A percentile compares a stretch with the other conserved stretches of the same genome.
These are phyloP conservation scores for Penicillium glabrum DNA, from an alignment of 2,329 filamentous ascomycete species.

Conservation along the genomic window DNA sequence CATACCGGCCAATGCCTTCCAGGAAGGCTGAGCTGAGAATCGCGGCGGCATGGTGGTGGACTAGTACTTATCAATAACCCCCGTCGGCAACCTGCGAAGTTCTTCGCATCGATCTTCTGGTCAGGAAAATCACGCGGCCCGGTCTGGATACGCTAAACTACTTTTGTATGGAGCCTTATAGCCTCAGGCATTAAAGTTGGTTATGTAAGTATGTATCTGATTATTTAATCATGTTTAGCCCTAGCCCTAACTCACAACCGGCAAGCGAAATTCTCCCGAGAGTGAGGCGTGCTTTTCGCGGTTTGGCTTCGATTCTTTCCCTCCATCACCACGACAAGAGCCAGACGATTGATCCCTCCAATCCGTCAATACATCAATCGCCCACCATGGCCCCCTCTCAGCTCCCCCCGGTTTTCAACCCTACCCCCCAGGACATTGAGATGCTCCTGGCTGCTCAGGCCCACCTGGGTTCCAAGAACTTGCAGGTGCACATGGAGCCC, in stretches of 20 bases:
- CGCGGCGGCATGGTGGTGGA: slow-evolving; percentile 63
- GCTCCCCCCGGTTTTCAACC: slow-evolving; percentile 93
- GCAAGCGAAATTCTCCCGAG: slow-evolving; percentile 40
- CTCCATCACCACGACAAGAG: slow-evolving; percentile 43
- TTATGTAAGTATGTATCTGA: neutral
- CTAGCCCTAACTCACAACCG: slow-evolving; percentile 42
- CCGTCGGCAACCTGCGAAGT: slow-evolving; percentile 13
- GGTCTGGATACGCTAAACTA: slow-evolving; percentile 25
- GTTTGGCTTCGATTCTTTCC: slow-evolving; percentile 31
- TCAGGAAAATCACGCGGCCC: slow-evolving; percentile 34
- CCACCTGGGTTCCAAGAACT: slow-evolving; percentile 98
- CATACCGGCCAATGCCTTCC: slow-evolving; percentile 63
- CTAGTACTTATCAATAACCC: slow-evolving; percentile 8
- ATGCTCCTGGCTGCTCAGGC: slow-evolving; percentile 96
- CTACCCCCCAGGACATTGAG: slow-evolving; percentile 98
- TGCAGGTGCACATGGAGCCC: slow-evolving; percentile 99
- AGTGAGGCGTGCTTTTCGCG: slow-evolving; percentile 29
- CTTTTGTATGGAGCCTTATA: neutral
- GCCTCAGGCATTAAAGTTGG: neutral
- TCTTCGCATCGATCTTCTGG: slow-evolving; percentile 22
- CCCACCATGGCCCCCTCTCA: slow-evolving; percentile 92
- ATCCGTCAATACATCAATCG: slow-evolving; percentile 48
- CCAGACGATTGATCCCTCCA: slow-evolving; percentile 48
- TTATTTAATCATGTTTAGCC: slow-evolving; percentile 14
- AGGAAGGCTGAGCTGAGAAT: slow-evolving; percentile 60